These are phyloP conservation scores for Trametes meyenii DNA, from an alignment of 768 basidiomycete genomes.

Conservation along the genomic window DNA sequence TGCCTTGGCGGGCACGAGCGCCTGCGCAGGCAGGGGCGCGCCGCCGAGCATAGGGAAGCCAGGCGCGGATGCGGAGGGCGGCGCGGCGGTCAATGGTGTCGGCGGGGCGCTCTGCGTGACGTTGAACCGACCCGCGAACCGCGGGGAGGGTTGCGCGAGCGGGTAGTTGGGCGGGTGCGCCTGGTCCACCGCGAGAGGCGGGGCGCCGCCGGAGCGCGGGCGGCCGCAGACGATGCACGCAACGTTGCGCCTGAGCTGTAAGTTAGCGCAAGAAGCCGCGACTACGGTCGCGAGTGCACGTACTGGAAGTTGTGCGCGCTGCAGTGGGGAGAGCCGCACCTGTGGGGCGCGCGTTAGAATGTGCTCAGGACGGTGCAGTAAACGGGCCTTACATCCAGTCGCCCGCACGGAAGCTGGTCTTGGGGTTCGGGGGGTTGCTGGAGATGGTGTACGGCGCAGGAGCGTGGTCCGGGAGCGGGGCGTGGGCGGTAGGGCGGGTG, in stretches of 20 bases:
- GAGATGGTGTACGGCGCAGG: slow-evolving; percentile 29
- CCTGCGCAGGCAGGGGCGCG: not conserved
- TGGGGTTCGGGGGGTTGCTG: slow-evolving; percentile 38
- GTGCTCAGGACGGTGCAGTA: not conserved
- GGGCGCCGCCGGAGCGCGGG: slow-evolving; percentile 46
- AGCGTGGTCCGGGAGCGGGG: not conserved
- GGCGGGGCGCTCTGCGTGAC: slow-evolving; percentile 20
- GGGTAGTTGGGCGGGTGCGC: slow-evolving; percentile 26
- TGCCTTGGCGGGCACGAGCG: slow-evolving; percentile 7
- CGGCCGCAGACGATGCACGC: slow-evolving; percentile 78
- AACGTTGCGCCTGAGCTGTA: slow-evolving; percentile 67
- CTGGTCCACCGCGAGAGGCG: slow-evolving; percentile 10
- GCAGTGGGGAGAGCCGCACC: slow-evolving; percentile 70
- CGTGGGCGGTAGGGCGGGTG: not conserved
- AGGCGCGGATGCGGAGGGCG: slow-evolving; percentile 4
- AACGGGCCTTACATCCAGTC: slow-evolving; percentile 38
- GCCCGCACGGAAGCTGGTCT: slow-evolving; percentile 35
- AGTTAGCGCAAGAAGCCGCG: slow-evolving; percentile 46
- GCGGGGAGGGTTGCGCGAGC: slow-evolving; percentile 34
- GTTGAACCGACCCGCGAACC: slow-evolving; percentile 27
- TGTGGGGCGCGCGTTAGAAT: slow-evolving; percentile 34
- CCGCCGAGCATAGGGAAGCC: slow-evolving; percentile 3
- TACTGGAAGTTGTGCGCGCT: slow-evolving; percentile 87
- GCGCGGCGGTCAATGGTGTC: slow-evolving; percentile 27
- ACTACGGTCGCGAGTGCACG: slow-evolving; percentile 42